A percentile compares a stretch with the other conserved stretches of the same genome.
Evolutionary conservation across 1,284 basidiomycete genomes (phyloP).

Genomic region (Sporisorium sorghi): DNA sequence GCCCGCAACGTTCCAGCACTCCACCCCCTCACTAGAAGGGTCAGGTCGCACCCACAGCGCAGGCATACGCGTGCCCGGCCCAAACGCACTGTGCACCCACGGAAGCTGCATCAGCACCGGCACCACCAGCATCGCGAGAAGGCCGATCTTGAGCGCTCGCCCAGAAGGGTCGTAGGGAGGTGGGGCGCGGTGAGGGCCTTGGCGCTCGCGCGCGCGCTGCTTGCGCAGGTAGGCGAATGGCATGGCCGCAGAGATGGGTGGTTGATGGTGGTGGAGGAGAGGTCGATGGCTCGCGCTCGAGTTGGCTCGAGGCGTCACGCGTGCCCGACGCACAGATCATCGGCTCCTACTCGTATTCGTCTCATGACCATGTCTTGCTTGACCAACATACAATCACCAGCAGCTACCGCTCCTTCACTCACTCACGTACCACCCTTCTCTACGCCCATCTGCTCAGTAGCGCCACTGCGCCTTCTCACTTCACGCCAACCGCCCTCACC

Average conservation of each 20-base stretch:
- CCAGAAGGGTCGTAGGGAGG: not conserved
- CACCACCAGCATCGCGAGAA: conserved; percentile 12
- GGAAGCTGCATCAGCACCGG: conserved; percentile 23
- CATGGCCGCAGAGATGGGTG: conserved; percentile 7
- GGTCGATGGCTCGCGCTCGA: not conserved
- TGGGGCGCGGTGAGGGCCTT: not conserved
- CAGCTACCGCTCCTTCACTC: not conserved
- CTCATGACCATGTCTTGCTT: no score
- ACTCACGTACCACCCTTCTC: no score
- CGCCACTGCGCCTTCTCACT: not conserved
- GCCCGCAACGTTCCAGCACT: conserved; percentile 8
- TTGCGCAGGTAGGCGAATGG: conserved; percentile 27
- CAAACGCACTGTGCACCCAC: conserved; percentile 30
- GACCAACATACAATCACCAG: no score
- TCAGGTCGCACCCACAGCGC: conserved; percentile 37
- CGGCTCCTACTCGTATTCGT: not conserved
- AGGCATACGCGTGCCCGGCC: conserved; percentile 19
- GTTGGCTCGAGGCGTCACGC: not conserved
- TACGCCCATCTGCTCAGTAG: not conserved
- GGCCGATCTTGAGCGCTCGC: conserved; percentile 12
- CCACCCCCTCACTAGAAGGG: no score
- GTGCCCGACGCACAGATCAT: not conserved
- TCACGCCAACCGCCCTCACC: not conserved
- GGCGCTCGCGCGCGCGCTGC: conserved; percentile 7
- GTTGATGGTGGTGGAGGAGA: not conserved